These are phyloP conservation scores for Carex cristatella DNA, from an alignment of 176 grass and related monocot genomes.

Conservation along the genomic window DNA sequence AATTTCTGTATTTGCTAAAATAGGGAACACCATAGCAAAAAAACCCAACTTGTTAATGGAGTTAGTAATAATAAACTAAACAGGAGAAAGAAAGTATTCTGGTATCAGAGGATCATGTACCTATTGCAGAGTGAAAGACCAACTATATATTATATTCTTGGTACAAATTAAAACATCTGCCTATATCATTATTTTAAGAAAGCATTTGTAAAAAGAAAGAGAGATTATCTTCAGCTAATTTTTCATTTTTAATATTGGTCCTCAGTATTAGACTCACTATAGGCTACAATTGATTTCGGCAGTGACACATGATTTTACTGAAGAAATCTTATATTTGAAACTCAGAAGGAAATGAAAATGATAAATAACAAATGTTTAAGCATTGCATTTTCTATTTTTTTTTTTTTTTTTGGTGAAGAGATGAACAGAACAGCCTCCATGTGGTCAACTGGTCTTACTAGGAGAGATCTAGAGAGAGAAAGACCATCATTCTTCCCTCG, in stretches of 20 bases:
- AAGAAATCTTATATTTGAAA: background rate
- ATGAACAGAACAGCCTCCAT: constrained; percentile 5
- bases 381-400: background rate
- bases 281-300: too few relatives aligned
- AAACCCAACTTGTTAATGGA: background rate
- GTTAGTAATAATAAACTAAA: too few relatives aligned
- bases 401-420: background rate
- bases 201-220: background rate
- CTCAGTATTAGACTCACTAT: background rate
- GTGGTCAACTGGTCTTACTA: background rate
- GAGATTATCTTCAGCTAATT: too few relatives aligned
- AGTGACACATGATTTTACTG: too few relatives aligned
- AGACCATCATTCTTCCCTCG: constrained; percentile 26
- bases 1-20: too few relatives aligned
- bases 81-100: background rate
- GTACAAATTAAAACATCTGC: background rate
- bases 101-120: background rate
- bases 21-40: too few relatives aligned
- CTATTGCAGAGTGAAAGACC: background rate
- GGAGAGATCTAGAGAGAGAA: background rate
- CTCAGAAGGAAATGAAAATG: background rate
- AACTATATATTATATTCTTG: background rate
- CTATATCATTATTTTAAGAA: background rate
- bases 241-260: background rate
- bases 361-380: background rate